Conservation (phyloP, 345 rosid species). For the Bruguiera gymnorhiza region DNA sequence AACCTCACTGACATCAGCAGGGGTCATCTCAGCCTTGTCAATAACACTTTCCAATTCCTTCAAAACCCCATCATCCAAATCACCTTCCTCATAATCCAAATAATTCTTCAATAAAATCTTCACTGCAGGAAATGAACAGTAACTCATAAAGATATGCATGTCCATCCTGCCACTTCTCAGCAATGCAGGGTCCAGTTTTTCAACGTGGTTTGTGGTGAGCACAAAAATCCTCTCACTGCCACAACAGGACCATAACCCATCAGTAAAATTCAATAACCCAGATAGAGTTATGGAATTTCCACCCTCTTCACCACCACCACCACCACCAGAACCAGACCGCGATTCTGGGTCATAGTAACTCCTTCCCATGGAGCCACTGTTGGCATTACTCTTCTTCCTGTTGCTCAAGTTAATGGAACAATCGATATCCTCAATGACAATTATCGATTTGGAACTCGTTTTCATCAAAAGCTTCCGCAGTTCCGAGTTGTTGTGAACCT, state of each 20-base stretch:
- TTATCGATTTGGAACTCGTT: slow-evolving; percentile 84
- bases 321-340: slow-evolving; percentile 36
- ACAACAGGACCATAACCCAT: slow-evolving; percentile 96
- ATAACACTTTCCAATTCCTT: slow-evolving; percentile 45
- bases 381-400: slow-evolving; percentile 43
- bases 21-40: slow-evolving; percentile 77
- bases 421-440: slow-evolving; percentile 91
- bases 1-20: slow-evolving; percentile 87
- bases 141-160: slow-evolving; percentile 87
- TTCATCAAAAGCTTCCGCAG: slow-evolving; percentile 80
- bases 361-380: slow-evolving; percentile 7
- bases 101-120: slow-evolving; percentile 70
- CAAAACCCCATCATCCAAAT: slow-evolving; percentile 28
- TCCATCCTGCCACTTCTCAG: slow-evolving; percentile 94
- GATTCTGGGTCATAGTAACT: slow-evolving; percentile 49
- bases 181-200: slow-evolving; percentile 90
- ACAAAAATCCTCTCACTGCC: slow-evolving; percentile 96
- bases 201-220: slow-evolving; percentile 87
- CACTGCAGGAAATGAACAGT: slow-evolving; percentile 65
- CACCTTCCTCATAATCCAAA: slow-evolving; percentile 43
- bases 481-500: slow-evolving; percentile 86
- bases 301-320: slow-evolving; percentile 31
- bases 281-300: slow-evolving; percentile 73
- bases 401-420: slow-evolving; percentile 73
- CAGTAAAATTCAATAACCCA: slow-evolving; percentile 88